phyloP scores from a whole-genome alignment of 306 rosid species.

The Medicago ruthenica region DNA sequence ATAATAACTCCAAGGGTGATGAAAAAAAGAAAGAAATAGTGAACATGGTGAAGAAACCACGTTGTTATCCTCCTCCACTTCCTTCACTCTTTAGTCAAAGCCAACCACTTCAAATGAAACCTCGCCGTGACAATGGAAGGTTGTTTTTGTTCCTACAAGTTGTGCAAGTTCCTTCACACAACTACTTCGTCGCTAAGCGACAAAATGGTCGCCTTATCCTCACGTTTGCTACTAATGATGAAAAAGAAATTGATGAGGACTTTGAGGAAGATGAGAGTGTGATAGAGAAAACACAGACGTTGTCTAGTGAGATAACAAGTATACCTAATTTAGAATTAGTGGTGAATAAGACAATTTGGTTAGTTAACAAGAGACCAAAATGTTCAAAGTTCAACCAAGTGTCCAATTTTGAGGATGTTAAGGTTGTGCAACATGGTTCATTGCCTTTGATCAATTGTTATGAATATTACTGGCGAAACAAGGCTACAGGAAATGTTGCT shows the following conservation, averaged over 20 bases:
- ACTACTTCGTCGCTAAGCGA: conserved; percentile 58
- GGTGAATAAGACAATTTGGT: conserved; percentile 55
- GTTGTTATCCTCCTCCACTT: conserved; percentile 75
- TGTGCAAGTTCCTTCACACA: conserved; percentile 51
- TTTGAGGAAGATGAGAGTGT: conserved; percentile 11
- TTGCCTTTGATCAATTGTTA: not conserved
- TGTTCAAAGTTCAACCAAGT: conserved; percentile 57
- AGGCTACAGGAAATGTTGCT: conserved; percentile 32
- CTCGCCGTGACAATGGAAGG: conserved; percentile 69
- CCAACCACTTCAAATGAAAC: conserved; percentile 47
- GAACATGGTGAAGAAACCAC: conserved; percentile 35
- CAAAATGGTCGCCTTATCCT: conserved; percentile 78
- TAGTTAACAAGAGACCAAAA: conserved; percentile 44
- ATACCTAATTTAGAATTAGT: conserved; percentile 42
- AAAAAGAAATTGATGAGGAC: not conserved
- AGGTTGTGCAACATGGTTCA: conserved; percentile 36
- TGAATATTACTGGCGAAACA: conserved; percentile 47
- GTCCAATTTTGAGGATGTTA: conserved; percentile 45
- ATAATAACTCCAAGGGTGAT: not conserved
- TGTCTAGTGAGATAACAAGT: too few species aligned
- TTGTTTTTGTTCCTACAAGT: conserved; percentile 68
- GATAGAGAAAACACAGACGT: conserved; percentile 7
- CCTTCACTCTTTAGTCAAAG: conserved; percentile 37
- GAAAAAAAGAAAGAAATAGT: not conserved
- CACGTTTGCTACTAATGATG: conserved; percentile 39